A percentile compares a stretch with the other conserved stretches of the same genome.
Conservation (phyloP, 2,329 filamentous ascomycete genomes). For the Penicillium sp. region DNA sequence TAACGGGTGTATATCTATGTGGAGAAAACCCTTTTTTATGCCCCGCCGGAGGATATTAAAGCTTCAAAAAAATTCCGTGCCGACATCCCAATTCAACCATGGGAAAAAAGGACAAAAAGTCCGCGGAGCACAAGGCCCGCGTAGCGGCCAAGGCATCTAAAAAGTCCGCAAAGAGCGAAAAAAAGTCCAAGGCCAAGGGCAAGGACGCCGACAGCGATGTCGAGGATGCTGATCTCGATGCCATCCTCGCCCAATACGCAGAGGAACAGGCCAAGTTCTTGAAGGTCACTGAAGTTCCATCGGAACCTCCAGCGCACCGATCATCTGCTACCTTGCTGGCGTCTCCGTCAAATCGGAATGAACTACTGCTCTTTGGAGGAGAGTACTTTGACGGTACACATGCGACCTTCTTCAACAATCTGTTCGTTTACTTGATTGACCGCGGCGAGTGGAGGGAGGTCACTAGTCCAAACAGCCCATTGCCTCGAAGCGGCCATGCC, state of each 20-base stretch:
- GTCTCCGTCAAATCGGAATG: constrained; percentile 79
- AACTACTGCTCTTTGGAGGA: constrained; percentile 86
- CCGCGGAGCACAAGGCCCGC: constrained; percentile 54
- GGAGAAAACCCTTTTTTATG: constrained; percentile 22
- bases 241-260: constrained; percentile 87
- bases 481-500: constrained; percentile 88
- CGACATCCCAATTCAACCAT: constrained; percentile 29
- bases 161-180: constrained; percentile 70
- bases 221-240: constrained; percentile 89
- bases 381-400: constrained; percentile 93
- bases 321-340: constrained; percentile 78
- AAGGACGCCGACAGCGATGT: constrained; percentile 74
- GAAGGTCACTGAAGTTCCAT: constrained; percentile 79
- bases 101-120: constrained; percentile 55
- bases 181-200: constrained; percentile 68
- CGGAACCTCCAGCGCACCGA: constrained; percentile 69
- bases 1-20: constrained; percentile 9
- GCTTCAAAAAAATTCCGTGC: constrained; percentile 8
- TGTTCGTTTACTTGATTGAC: constrained; percentile 69
- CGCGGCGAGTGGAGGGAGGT: constrained; percentile 86
- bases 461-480: constrained; percentile 82
- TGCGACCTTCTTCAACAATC: constrained; percentile 66
- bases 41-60: constrained; percentile 17
- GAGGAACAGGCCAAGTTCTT: constrained; percentile 90
- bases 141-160: constrained; percentile 73